Evolutionary conservation across 805 yeast genomes (phyloP).

Genomic region (Saccharomycopsis fodiens): DNA sequence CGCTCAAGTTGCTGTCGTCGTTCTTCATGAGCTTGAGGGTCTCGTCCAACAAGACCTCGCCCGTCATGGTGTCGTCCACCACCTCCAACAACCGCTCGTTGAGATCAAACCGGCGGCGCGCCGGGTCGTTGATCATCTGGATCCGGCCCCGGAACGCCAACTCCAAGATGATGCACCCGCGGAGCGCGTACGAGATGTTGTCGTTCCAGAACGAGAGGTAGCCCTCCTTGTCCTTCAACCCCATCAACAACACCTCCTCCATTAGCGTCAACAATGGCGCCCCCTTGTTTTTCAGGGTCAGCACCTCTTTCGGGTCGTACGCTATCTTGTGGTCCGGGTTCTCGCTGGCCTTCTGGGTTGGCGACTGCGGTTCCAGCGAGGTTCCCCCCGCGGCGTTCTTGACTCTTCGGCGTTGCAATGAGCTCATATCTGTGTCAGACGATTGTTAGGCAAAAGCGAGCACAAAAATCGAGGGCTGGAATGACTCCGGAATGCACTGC

Average conservation of each 20-base stretch:
- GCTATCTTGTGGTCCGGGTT: slow-evolving; percentile 58
- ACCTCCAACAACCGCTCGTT: slow-evolving; percentile 86
- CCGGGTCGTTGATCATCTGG: slow-evolving; percentile 84
- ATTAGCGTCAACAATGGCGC: slow-evolving; percentile 79
- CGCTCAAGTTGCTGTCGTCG: slow-evolving; percentile 70
- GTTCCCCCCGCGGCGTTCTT: slow-evolving; percentile 30
- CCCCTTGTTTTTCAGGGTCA: slow-evolving; percentile 28
- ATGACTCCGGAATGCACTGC: no score
- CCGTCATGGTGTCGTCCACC: slow-evolving; percentile 78
- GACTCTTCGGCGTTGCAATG: slow-evolving; percentile 74
- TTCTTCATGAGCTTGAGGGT: slow-evolving; percentile 82
- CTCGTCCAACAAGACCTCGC: slow-evolving; percentile 92
- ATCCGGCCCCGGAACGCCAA: slow-evolving; percentile 87
- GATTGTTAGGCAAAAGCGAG: not conserved
- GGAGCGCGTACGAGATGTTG: slow-evolving; percentile 88
- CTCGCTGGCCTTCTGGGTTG: slow-evolving; percentile 15
- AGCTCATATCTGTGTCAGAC: slow-evolving; percentile 33
- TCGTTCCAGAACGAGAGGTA: slow-evolving; percentile 97
- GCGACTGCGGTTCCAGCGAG: slow-evolving; percentile 14
- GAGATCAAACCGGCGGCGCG: slow-evolving; percentile 80
- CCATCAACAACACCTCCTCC: slow-evolving; percentile 94
- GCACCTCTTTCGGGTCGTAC: slow-evolving; percentile 59
- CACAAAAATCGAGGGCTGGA: not conserved
- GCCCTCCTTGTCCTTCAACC: slow-evolving; percentile 93
- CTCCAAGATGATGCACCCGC: slow-evolving; percentile 91